A percentile compares a stretch with the other conserved stretches of the same genome.
Evolutionary conservation across 176 grass and related monocot species (phyloP).

Genomic region (Bothriochloa decipiens): DNA sequence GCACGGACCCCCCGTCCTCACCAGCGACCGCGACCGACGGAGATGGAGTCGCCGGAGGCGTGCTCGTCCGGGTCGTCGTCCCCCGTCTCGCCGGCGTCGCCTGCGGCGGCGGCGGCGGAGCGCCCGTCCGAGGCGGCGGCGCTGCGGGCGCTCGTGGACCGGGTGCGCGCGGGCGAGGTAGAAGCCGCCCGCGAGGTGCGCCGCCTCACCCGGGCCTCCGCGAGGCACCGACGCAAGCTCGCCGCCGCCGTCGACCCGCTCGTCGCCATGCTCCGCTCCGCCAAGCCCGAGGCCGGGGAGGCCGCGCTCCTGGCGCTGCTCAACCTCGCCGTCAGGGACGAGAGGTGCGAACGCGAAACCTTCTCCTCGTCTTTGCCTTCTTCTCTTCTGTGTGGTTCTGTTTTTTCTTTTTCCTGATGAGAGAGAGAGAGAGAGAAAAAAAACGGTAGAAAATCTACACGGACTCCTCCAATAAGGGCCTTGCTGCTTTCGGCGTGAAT

Average conservation of each 20-base stretch:
- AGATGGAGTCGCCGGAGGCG: conserved; percentile 46
- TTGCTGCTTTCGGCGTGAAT: conserved; percentile 7
- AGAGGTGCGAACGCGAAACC: conserved; percentile 48
- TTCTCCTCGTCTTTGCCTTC: not conserved
- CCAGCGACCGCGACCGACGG: not conserved
- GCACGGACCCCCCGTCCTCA: not conserved
- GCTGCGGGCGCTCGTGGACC: conserved; percentile 57
- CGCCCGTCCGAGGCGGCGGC: conserved; percentile 51
- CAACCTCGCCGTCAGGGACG: conserved; percentile 88
- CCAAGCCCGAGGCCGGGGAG: conserved; percentile 34
- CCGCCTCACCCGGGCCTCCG: conserved; percentile 66
- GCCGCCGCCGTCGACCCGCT: conserved; percentile 73
- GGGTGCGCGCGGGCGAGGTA: conserved; percentile 53
- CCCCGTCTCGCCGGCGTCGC: not conserved
- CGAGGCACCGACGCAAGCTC: conserved; percentile 69
- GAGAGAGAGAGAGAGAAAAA: not conserved
- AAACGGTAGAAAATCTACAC: not conserved
- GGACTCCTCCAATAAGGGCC: not conserved
- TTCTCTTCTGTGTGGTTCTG: not conserved
- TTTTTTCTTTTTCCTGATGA: too few species aligned
- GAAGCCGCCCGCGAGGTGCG: conserved; percentile 86
- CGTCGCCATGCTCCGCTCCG: conserved; percentile 78
- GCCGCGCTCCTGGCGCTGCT: conserved; percentile 84
- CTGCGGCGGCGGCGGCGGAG: conserved; percentile 36
- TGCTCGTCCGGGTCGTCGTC: conserved; percentile 29